phyloP scores from a whole-genome alignment of 2,329 filamentous ascomycete species.

The Arthroderma sp. region DNA sequence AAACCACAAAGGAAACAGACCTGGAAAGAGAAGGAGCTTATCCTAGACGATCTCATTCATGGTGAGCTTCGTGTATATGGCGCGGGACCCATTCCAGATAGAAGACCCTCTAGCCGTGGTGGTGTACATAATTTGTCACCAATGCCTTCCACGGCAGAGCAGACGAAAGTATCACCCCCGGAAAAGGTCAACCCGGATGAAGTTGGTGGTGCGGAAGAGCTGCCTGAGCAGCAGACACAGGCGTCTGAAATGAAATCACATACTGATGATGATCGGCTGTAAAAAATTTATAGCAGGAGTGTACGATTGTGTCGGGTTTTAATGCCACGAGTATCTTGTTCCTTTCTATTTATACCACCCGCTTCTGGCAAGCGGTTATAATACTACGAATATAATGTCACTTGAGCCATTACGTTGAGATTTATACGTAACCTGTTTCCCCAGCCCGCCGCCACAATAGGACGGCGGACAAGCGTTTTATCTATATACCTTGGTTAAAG shows the following conservation, averaged over 20 bases:
- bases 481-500: no score
- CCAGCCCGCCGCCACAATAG: no score
- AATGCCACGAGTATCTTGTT: neutral
- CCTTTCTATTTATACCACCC: neutral
- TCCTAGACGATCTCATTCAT: constrained; percentile 34
- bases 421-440: neutral
- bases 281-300: neutral
- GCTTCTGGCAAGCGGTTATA: neutral
- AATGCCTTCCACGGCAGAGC: neutral
- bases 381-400: neutral
- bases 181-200: neutral
- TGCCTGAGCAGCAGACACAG: neutral
- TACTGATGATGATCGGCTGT: neutral
- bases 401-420: neutral
- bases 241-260: neutral
- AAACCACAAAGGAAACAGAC: constrained; percentile 27
- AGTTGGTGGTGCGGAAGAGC: neutral
- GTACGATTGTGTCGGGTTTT: neutral
- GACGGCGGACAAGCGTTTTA: no score
- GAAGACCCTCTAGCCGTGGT: neutral
- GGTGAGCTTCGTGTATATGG: constrained; percentile 23
- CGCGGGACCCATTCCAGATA: neutral
- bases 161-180: neutral
- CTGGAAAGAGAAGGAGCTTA: constrained; percentile 33
- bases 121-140: neutral